Evolutionary conservation across 2,329 filamentous ascomycete genomes (phyloP), one percentile per base, ranked within the genome.

Genomic region (Talaromyces sp.): DNA sequence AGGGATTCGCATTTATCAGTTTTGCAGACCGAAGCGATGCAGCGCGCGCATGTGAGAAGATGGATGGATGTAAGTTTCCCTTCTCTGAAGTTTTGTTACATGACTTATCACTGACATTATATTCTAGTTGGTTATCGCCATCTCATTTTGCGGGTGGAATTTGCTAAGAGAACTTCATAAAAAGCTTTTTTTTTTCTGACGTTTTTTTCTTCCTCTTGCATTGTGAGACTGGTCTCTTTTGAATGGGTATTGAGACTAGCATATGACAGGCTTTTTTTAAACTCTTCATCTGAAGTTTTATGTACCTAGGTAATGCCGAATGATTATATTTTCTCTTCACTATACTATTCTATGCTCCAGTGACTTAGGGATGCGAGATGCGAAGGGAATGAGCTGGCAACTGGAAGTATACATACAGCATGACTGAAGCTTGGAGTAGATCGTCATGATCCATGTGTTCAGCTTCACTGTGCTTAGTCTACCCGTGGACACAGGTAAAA

Each of bases 1-100:
- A 99, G 85, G 94, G 94, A 63, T 99, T 99, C 75, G 95, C 95
- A 25, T 99, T 99, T 76, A 96, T 99, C 81, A 96, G 90, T 76
- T 99, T 94, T 72, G 89, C 88, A 61, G 94, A 99, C 75, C 83
- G 94, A 66, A 77, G 81, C 66, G 94, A 99, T 76, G 94, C 94
- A 66, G 89, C 89, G 67, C 89, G 89, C 80, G 94, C 94, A 40
- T 96, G 90, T 79, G 88, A 89, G 79, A 97, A 96, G 84, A 93
- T 99, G 90, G 94, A 99, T 77, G 94, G 94, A 70, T 97, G 80
- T 84, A 79, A 75, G 81, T 80, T 62, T 39, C 48, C 25, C 17
- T 31, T 8, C 25, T 7, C 3, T 28, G 4, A 28, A 28, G 25
- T 4, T 28, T 7, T 7, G 25, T 28, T 28, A 28, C 25, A 4